These are phyloP conservation scores for Phoma sp. DNA, from an alignment of 2,329 filamentous ascomycete genomes.

Conservation along the genomic window DNA sequence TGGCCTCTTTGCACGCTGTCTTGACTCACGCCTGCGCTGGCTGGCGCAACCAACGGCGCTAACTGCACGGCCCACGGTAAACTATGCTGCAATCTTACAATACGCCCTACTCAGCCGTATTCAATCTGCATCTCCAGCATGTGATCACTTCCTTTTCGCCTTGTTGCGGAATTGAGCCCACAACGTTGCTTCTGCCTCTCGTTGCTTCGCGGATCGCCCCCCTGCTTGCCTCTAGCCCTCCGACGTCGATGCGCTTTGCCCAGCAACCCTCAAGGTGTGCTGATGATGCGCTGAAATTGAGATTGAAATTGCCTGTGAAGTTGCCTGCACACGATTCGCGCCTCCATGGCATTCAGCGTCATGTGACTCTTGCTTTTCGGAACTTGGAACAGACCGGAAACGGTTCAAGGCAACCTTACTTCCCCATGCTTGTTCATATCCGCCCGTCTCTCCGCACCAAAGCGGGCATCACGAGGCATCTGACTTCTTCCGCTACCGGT, in stretches of 20 bases:
- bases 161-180: background rate
- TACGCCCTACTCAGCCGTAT: constrained; percentile 39
- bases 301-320: background rate
- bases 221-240: constrained; percentile 25
- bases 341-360: background rate
- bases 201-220: constrained; percentile 24
- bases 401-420: constrained; percentile 16
- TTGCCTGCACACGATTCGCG: background rate
- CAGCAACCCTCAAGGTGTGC: background rate
- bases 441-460: constrained; percentile 21
- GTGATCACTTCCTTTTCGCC: constrained; percentile 18
- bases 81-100: constrained; percentile 22
- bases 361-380: background rate
- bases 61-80: constrained; percentile 9
- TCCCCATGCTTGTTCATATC: constrained; percentile 1
- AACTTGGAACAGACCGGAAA: background rate
- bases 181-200: constrained; percentile 24
- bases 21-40: constrained; percentile 4
- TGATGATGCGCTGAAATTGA: constrained; percentile 1
- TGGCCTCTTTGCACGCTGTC: constrained; percentile 17
- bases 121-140: constrained; percentile 13
- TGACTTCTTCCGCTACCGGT: constrained; percentile 37
- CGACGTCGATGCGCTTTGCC: background rate
- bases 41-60: constrained; percentile 1
- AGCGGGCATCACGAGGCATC: constrained; percentile 35